A percentile compares a stretch with the other conserved stretches of the same genome.
Conservation (phyloP, 768 basidiomycete genomes). For the Saitozyma podzolica region DNA sequence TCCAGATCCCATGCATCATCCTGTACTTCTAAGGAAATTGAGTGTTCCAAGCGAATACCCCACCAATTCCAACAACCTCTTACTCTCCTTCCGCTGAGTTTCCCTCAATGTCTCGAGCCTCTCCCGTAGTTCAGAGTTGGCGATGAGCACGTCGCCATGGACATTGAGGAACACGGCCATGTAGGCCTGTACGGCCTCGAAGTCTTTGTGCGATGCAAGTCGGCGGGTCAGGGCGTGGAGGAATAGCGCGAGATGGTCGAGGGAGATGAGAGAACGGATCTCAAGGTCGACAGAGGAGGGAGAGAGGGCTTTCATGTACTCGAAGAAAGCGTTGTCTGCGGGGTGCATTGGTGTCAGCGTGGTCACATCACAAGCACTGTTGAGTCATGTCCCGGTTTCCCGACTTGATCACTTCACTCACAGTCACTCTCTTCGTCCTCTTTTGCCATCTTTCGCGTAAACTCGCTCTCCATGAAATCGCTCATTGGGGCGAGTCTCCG, state of each 20-base stretch:
- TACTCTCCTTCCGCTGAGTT: conserved; percentile 75
- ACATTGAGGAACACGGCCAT: conserved; percentile 78
- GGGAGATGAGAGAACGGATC: conserved; percentile 70
- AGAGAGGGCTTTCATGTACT: conserved; percentile 77
- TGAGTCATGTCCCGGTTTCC: not conserved
- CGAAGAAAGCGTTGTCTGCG: conserved; percentile 78
- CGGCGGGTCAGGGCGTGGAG: conserved; percentile 71
- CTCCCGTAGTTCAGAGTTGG: conserved; percentile 64
- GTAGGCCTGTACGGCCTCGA: conserved; percentile 90
- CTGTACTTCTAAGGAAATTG: conserved; percentile 47
- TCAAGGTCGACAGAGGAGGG: conserved; percentile 91
- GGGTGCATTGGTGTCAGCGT: conserved; percentile 2
- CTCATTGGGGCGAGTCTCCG: conserved; percentile 37
- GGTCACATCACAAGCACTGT: not conserved
- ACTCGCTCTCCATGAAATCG: conserved; percentile 58
- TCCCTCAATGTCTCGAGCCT: conserved; percentile 63
- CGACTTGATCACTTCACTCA: conserved; percentile 55
- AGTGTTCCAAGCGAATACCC: conserved; percentile 53
- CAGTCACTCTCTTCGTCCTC: conserved; percentile 66
- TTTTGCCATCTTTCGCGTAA: conserved; percentile 64
- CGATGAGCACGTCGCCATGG: conserved; percentile 76
- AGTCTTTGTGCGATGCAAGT: conserved; percentile 77
- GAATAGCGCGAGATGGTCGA: conserved; percentile 68
- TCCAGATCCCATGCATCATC: not conserved
- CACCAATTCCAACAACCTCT: conserved; percentile 60